These are phyloP conservation scores for Ganoderma resinaceum DNA, from an alignment of 1,284 basidiomycete species.

Conservation along the genomic window DNA sequence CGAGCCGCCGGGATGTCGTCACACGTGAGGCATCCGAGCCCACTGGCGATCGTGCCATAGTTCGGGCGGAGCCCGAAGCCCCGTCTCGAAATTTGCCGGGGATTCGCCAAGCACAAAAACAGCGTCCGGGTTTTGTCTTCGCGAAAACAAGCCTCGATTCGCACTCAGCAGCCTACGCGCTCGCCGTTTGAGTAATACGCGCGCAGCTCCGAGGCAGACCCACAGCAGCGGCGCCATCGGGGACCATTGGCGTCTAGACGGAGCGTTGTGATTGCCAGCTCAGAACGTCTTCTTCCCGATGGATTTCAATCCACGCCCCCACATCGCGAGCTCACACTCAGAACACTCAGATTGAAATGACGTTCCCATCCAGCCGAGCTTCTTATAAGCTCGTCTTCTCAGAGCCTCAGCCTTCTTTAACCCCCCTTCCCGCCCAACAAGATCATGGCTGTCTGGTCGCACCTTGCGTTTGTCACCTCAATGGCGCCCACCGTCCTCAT, in stretches of 20 bases:
- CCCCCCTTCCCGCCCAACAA: not conserved
- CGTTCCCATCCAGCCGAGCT: conserved; percentile 3
- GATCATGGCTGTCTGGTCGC: conserved; percentile 20
- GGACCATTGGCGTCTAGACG: conserved; percentile 7
- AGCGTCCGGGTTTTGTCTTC: not conserved
- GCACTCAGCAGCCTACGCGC: not conserved
- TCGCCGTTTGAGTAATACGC: not conserved
- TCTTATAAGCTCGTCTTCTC: conserved; percentile 13
- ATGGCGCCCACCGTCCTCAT: conserved; percentile 16
- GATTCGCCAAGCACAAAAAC: not conserved
- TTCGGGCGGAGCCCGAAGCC: conserved; percentile 6
- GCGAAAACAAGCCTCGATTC: not conserved
- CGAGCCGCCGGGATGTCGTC: not conserved
- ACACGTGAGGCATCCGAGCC: not conserved
- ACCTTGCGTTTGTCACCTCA: conserved; percentile 8
- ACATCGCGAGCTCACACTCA: not conserved
- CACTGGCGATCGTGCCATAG: not conserved
- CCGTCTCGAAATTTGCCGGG: not conserved
- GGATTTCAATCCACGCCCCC: conserved; percentile 1
- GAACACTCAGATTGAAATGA: conserved; percentile 15
- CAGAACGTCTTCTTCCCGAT: conserved; percentile 1
- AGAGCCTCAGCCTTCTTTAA: conserved; percentile 1
- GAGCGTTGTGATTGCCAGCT: conserved; percentile 13
- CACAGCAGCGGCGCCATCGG: not conserved
- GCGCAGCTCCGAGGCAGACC: not conserved